Conservation (phyloP, 129 eudicot species). For the Dittrichia graveolens region DNA sequence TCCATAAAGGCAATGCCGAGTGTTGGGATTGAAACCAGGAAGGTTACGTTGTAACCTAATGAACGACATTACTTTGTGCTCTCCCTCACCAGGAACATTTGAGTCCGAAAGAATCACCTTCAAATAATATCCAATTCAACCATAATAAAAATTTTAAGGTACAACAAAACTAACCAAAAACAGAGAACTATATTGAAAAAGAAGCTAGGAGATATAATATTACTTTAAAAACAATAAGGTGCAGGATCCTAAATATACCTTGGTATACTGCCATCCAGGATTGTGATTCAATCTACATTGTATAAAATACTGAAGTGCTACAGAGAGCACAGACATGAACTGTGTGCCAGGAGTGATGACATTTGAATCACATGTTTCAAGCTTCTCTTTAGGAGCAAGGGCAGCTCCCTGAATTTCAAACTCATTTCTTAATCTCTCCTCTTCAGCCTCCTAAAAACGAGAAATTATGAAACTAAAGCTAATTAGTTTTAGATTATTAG, state of each 20-base stretch:
- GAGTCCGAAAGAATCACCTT: slow-evolving; percentile 99
- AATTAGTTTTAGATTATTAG: background rate
- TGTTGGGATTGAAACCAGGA: slow-evolving; percentile 93
- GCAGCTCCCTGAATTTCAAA: slow-evolving; percentile 73
- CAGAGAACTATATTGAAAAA: slow-evolving; percentile 35
- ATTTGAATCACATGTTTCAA: slow-evolving; percentile 89
- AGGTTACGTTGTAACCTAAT: slow-evolving; percentile 87
- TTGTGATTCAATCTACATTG: slow-evolving; percentile 71
- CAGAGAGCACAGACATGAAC: slow-evolving; percentile 92
- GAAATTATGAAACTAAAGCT: slow-evolving; percentile 6
- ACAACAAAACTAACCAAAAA: slow-evolving; percentile 47
- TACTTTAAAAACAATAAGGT: slow-evolving; percentile 8
- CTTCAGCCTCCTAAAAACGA: slow-evolving; percentile 78
- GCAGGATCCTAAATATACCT: slow-evolving; percentile 48
- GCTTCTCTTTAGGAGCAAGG: slow-evolving; percentile 65
- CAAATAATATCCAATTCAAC: slow-evolving; percentile 62
- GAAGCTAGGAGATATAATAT: slow-evolving; percentile 34
- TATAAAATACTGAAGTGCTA: slow-evolving; percentile 82
- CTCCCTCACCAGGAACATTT: slow-evolving; percentile 99
- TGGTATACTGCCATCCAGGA: slow-evolving; percentile 85
- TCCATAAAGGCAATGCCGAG: slow-evolving; percentile 92
- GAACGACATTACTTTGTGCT: slow-evolving; percentile 97
- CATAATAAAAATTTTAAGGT: slow-evolving; percentile 49
- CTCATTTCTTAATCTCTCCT: slow-evolving; percentile 72
- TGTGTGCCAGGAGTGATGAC: slow-evolving; percentile 96